Evolutionary conservation across 768 basidiomycete species (phyloP).

Genomic region (Termitomyces sp.): DNA sequence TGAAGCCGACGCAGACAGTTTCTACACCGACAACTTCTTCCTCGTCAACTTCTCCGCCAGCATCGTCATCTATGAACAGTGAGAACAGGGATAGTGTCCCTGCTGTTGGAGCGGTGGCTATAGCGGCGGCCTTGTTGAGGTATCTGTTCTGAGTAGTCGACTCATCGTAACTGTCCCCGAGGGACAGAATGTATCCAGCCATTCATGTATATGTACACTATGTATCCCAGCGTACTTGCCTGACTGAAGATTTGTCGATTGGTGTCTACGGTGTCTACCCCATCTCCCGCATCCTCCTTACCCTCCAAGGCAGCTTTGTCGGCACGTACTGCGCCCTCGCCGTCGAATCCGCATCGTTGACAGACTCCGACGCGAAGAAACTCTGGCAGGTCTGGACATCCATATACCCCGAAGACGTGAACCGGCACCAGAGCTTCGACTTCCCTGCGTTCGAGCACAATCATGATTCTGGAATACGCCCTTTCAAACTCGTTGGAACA

Average conservation of each 20-base stretch:
- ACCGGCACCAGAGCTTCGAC: conserved; percentile 64
- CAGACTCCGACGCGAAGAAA: conserved; percentile 14
- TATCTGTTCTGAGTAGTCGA: conserved; percentile 1
- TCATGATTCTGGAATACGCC: too few species aligned
- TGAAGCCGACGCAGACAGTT: background rate
- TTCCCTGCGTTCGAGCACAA: conserved; percentile 22
- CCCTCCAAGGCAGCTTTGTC: too few species aligned
- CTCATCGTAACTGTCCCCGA: background rate
- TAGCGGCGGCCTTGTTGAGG: background rate
- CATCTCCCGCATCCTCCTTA: background rate
- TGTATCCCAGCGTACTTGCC: background rate
- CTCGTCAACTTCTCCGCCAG: background rate
- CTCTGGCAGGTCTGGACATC: conserved; percentile 47
- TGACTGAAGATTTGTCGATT: background rate
- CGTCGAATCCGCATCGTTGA: conserved; percentile 15
- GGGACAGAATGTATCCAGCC: background rate
- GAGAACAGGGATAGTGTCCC: background rate
- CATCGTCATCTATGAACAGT: background rate
- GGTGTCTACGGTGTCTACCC: too few species aligned
- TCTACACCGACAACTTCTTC: background rate
- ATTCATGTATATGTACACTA: background rate
- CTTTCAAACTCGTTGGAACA: too few species aligned
- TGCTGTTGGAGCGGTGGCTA: background rate
- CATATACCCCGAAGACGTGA: conserved; percentile 77
- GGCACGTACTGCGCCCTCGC: conserved; percentile 48